Conservation (phyloP, 192 early-diverging fungal species). For the Entophlyctis luteolus region DNA sequence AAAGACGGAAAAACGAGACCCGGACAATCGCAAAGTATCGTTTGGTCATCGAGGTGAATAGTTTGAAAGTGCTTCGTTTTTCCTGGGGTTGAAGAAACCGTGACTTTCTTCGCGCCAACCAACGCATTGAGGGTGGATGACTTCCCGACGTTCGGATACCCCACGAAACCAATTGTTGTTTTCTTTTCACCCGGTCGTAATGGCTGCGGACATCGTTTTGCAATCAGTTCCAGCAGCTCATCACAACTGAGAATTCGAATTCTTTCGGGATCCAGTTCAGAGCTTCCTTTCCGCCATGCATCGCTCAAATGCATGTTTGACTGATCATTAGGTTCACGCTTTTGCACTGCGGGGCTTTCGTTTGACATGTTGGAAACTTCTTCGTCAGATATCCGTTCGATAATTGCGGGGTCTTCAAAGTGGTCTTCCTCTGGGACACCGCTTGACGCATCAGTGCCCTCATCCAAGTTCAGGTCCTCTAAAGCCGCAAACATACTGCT, state of each 20-base stretch:
- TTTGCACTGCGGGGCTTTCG: not conserved
- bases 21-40: constrained; percentile 97
- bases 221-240: constrained; percentile 67
- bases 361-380: not conserved
- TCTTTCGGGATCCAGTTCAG: constrained; percentile 39
- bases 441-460: constrained; percentile 13
- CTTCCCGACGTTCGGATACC: constrained; percentile 99
- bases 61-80: constrained; percentile 99
- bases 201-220: constrained; percentile 51
- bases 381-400: constrained; percentile 26
- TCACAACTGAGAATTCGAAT: constrained; percentile 61
- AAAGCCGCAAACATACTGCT: constrained; percentile 16
- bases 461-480: constrained; percentile 13
- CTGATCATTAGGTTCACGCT: constrained; percentile 2
- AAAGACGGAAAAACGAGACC: constrained; percentile 99
- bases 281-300: constrained; percentile 31
- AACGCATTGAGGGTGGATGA: constrained; percentile 97
- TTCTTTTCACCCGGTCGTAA: constrained; percentile 40
- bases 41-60: constrained; percentile 77
- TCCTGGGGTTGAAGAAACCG: constrained; percentile 94
- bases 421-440: constrained; percentile 26
- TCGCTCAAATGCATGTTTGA: constrained; percentile 25
- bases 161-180: constrained; percentile 90
- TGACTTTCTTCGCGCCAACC: constrained; percentile 87
- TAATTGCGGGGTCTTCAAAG: constrained; percentile 16